These are phyloP conservation scores for Melastoma candidum DNA, from an alignment of 441 rosid genomes.

Conservation along the genomic window DNA sequence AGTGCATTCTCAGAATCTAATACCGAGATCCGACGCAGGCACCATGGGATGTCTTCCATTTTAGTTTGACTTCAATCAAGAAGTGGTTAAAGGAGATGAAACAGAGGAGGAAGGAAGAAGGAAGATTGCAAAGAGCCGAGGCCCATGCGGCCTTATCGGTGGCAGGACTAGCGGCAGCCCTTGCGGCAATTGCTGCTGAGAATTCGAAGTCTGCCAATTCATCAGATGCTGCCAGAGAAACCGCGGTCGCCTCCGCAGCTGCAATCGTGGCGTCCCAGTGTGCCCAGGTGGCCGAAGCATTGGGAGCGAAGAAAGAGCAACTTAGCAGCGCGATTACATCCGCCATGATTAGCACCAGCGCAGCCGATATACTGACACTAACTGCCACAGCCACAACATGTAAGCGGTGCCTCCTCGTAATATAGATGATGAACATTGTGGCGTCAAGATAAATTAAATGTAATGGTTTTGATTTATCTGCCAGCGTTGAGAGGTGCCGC, in stretches of 20 bases:
- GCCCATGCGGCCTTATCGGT: slow-evolving; percentile 79
- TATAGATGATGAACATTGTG: no score
- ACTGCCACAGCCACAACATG: slow-evolving; percentile 51
- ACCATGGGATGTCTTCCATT: slow-evolving; percentile 40
- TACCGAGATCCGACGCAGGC: slow-evolving; percentile 18
- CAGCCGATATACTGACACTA: slow-evolving; percentile 69
- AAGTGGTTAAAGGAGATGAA: slow-evolving; percentile 81
- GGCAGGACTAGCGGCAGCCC: slow-evolving; percentile 79
- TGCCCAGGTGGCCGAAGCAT: slow-evolving; percentile 69
- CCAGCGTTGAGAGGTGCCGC: no score
- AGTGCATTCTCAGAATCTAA: no score
- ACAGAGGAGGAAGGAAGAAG: slow-evolving; percentile 65
- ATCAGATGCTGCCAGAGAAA: slow-evolving; percentile 29
- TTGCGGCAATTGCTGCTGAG: slow-evolving; percentile 73
- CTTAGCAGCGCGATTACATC: slow-evolving; percentile 52
- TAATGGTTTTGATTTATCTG: no score
- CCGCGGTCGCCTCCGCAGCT: slow-evolving; percentile 77
- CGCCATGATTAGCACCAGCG: slow-evolving; percentile 54
- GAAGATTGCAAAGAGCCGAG: slow-evolving; percentile 67
- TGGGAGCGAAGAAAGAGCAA: slow-evolving; percentile 80
- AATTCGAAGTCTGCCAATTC: slow-evolving; percentile 25
- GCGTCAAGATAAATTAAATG: no score
- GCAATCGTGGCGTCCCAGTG: slow-evolving; percentile 85
- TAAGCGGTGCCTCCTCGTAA: no score
- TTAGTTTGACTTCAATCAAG: slow-evolving; percentile 47